phyloP scores from a whole-genome alignment of 352 stramenopile species.

The Blastocystis sp. region DNA sequence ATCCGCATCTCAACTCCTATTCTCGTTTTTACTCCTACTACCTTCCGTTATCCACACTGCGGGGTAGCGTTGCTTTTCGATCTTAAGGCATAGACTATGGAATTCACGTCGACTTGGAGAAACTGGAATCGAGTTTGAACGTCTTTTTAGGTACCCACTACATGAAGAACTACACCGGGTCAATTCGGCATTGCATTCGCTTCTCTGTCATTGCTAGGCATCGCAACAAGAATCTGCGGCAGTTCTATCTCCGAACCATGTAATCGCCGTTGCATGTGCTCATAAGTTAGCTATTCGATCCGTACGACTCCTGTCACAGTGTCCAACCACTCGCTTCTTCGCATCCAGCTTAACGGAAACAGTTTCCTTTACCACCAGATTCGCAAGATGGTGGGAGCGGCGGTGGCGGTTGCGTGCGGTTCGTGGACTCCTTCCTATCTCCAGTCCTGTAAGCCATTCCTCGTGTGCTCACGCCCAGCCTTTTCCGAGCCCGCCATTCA shows the following conservation, averaged over 20 bases:
- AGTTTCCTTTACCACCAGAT: slow-evolving; percentile 63
- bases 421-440: slow-evolving; percentile 12
- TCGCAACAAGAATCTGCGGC: slow-evolving; percentile 51
- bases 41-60: background rate
- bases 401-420: background rate
- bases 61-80: background rate
- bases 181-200: background rate
- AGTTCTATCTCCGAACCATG: slow-evolving; percentile 57
- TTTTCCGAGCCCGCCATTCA: background rate
- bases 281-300: background rate
- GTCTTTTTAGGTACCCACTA: slow-evolving; percentile 24
- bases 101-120: background rate
- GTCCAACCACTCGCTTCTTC: background rate
- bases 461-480: background rate
- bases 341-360: slow-evolving; percentile 28
- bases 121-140: background rate
- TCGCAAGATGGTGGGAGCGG: slow-evolving; percentile 30
- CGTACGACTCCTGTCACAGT: background rate
- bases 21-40: slow-evolving; percentile 32
- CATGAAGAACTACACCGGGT: slow-evolving; percentile 54
- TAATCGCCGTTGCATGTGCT: background rate
- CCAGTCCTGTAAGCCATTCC: background rate
- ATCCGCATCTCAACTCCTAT: slow-evolving; percentile 46
- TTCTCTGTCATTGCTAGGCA: background rate
- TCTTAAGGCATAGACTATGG: background rate